Evolutionary conservation across 768 basidiomycete genomes (phyloP), one percentile per base, ranked within the genome.

Genomic region (Clitopilus passeckerianus): DNA sequence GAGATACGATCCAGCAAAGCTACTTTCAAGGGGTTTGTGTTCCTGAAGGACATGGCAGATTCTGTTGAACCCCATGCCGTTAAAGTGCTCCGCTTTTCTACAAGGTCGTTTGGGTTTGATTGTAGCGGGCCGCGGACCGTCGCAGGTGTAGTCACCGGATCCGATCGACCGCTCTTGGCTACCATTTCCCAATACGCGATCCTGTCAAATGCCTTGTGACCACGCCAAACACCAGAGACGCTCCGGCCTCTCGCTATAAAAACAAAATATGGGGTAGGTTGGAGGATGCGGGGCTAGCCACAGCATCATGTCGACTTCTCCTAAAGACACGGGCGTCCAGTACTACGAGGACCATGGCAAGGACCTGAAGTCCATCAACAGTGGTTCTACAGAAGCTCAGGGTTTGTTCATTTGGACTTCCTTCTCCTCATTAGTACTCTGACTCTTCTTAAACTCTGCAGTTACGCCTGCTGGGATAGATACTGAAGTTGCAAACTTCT

Each of bases 401-500:
- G 37, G 37, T 41, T 41, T 41, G 37, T 41, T 9, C 37, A n/a
- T 41, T 41, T 7, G 27, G 7, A 2, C 37, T 41, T n/a, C 37
- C 14, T 9, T 5, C 10, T 9, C 10, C 14, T 41, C 10, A 5
- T 15, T 2, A 14, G 12, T 41, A 41, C 12, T 7, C 34, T 41
- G 14, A 41, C n/a, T 14, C 37, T 15, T n/a, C 37, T 41, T 9
- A 30, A 30, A 30, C 27, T 30, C 27, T 30, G 27, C 37, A 41
- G 37, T 65, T 24, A n/a, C 23, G 43, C 63, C 66, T 1, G 57
- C 59, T 24, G 77, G 77, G 20, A 79, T 79, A 53, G 78, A 79
- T 61, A 68, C 74, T n/a, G 79, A 79, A 67, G 75, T 80, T 12
- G 77, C 77, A 1, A 67, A 76, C 16, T 80, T 80, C 65, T 77